These are phyloP conservation scores for Xylaria polymorpha DNA, from an alignment of 2,329 filamentous ascomycete species.

Conservation along the genomic window DNA sequence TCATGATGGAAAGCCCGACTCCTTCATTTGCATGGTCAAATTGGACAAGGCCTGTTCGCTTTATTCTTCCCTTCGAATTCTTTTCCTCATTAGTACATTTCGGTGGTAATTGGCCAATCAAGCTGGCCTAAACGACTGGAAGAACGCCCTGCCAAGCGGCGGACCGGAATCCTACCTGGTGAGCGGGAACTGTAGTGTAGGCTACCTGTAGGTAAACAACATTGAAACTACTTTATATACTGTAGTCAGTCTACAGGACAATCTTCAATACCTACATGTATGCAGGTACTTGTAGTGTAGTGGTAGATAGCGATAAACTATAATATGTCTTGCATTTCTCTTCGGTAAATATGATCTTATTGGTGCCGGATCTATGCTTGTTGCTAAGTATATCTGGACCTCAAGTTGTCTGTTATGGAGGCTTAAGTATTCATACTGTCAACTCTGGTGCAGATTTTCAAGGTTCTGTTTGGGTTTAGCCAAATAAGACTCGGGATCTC, in stretches of 20 bases:
- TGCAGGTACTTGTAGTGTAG: not conserved
- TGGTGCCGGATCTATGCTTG: not conserved
- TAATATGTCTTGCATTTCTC: not conserved
- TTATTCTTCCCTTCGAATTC: conserved; percentile 26
- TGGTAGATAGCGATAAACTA: not conserved
- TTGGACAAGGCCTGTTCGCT: conserved; percentile 7
- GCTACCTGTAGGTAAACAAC: too few relatives aligned
- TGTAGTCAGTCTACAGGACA: too few relatives aligned
- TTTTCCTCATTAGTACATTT: conserved; percentile 33
- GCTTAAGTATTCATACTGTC: not conserved
- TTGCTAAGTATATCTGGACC: not conserved
- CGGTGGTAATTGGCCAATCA: conserved; percentile 27
- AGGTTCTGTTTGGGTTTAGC: not conserved
- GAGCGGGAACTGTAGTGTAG: conserved; percentile 18
- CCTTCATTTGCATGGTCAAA: conserved; percentile 22
- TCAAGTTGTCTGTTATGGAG: not conserved
- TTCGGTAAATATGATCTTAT: not conserved
- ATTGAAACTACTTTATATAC: too few relatives aligned
- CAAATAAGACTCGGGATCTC: conserved; percentile 1
- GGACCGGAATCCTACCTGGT: conserved; percentile 28
- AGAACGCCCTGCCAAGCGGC: conserved; percentile 17
- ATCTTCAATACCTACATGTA: too few relatives aligned
- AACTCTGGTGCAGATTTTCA: not conserved
- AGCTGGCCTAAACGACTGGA: not conserved
- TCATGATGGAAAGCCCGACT: conserved; percentile 21